Evolutionary conservation across 768 basidiomycete genomes (phyloP).

Genomic region (Dentipellis fragilis): DNA sequence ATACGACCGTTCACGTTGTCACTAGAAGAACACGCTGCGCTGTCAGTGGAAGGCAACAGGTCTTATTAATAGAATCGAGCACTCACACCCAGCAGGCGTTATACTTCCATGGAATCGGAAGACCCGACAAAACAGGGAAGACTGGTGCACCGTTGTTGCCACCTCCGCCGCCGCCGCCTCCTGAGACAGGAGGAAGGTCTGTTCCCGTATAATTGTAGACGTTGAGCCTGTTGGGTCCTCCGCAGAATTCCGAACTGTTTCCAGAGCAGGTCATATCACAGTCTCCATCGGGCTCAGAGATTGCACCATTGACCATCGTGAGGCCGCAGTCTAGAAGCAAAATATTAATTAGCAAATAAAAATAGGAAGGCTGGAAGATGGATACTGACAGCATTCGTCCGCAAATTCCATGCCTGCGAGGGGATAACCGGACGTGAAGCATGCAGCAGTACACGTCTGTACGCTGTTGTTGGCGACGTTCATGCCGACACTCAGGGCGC

Average conservation of each 20-base stretch:
- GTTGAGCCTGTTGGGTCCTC: slow-evolving; percentile 58
- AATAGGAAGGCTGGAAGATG: too few relatives aligned
- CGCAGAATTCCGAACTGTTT: slow-evolving; percentile 57
- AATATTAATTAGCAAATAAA: neutral
- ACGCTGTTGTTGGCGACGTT: slow-evolving; percentile 32
- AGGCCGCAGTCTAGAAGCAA: slow-evolving; percentile 37
- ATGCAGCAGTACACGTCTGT: slow-evolving; percentile 49
- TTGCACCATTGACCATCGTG: slow-evolving; percentile 36
- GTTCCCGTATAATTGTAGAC: slow-evolving; percentile 64
- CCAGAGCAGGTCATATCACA: slow-evolving; percentile 64
- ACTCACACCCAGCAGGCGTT: slow-evolving; percentile 41
- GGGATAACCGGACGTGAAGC: slow-evolving; percentile 41
- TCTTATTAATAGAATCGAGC: neutral
- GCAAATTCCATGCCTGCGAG: slow-evolving; percentile 31
- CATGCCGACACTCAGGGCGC: slow-evolving; percentile 23
- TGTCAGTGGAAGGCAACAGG: too few relatives aligned
- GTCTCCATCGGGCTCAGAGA: slow-evolving; percentile 33
- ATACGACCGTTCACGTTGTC: slow-evolving; percentile 61
- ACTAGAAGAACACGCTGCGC: slow-evolving; percentile 7
- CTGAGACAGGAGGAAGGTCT: slow-evolving; percentile 25
- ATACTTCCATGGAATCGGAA: slow-evolving; percentile 11
- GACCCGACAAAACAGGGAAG: slow-evolving; percentile 5
- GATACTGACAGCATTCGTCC: slow-evolving; percentile 40
- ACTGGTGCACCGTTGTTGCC: slow-evolving; percentile 12
- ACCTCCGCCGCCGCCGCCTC: slow-evolving; percentile 24